Base-by-base conservation (phyloP, 163 green algal species). In the Smithsoniella earleae region DNA sequence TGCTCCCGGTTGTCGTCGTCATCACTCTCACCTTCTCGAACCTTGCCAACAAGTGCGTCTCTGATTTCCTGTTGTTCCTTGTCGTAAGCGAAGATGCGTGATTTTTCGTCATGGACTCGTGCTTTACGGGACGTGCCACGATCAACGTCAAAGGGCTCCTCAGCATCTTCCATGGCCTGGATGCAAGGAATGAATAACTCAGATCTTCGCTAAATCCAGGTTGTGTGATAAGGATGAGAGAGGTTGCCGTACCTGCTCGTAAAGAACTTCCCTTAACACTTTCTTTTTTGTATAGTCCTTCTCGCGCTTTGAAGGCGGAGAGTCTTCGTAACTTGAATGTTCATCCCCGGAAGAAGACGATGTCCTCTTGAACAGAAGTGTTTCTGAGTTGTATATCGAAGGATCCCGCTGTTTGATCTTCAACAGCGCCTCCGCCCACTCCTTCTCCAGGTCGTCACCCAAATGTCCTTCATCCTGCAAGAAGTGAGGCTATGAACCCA, bases 1-100 rank as follows among this genome's bases (percentile, higher is more conserved):
- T 43, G n/a, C 10, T n/a, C n/a, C n/a, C n/a, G n/a, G n/a, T n/a
- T n/a, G n/a, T 69, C 58, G 58, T 69, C 58, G 16, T 69, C 58
- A 18, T 69, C 2, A 69, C 58, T 69, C 5, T 33, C 25, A 31
- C 58, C 52, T 16, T 30, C 20, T 6, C 43, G 6, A 30, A 33
- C 18, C 16, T 36, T 30, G 58, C 30, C 18, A 1, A 43, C 27
- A 31, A 69, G 25, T 30, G 58, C 58, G 25, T 69, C 58, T 4
- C 58, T 30, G 6, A 69, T 30, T 0, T 30, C 25, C 8, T n/a
- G 58, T 36, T 69, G 58, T 33, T 69, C 58, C 25, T 30, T 30
- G 25, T 69, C 58, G 25, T 69, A 69, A 8, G 58, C 58, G 6
- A 69, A 27, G 25, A 27, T 27, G 6, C 33, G 25, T 10, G 49